Conservation (phyloP, 352 stramenopile species). For the Pythium aquatile region DNA sequence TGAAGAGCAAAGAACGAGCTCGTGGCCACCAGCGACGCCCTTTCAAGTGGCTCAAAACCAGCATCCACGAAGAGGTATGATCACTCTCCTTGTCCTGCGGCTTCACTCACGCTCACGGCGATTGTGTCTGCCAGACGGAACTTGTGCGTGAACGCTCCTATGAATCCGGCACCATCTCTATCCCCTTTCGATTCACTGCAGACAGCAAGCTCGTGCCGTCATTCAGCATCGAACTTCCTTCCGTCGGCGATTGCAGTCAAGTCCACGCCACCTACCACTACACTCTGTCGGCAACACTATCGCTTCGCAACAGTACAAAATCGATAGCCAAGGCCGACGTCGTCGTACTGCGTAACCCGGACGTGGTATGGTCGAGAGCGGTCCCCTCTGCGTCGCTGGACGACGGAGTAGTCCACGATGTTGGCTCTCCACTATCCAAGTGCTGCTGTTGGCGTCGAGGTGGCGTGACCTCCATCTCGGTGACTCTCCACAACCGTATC, state of each 20-base stretch:
- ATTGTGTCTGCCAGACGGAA: background rate
- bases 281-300: background rate
- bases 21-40: background rate
- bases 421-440: background rate
- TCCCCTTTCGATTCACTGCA: background rate
- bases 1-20: background rate
- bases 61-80: background rate
- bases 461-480: background rate
- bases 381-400: slow-evolving; percentile 1
- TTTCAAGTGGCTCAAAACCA: background rate
- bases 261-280: background rate
- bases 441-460: slow-evolving; percentile 3
- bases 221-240: background rate
- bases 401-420: background rate
- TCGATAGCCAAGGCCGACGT: background rate
- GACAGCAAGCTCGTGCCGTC: background rate
- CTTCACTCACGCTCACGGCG: too few species aligned
- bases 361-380: background rate
- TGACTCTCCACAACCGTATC: slow-evolving; percentile 10
- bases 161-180: background rate
- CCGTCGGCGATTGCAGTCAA: background rate
- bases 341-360: background rate
- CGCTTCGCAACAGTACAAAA: slow-evolving; percentile 5
- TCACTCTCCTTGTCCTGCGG: too few species aligned
- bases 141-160: background rate